A percentile compares a stretch with the other conserved stretches of the same genome.
Evolutionary conservation across 2,329 filamentous ascomycete species (phyloP).

Genomic region (Colletotrichum lentis): DNA sequence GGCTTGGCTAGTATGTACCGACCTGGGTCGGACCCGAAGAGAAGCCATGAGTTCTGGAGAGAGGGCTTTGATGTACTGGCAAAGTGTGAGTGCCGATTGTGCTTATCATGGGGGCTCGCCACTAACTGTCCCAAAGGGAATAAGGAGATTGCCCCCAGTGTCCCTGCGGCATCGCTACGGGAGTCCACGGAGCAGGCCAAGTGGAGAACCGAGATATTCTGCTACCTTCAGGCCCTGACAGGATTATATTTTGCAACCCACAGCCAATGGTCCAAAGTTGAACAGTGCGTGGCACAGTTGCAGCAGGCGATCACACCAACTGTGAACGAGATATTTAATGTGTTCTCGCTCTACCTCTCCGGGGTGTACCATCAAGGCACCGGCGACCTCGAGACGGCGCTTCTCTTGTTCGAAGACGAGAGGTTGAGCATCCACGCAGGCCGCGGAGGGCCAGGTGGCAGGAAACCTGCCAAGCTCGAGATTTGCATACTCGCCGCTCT

Average conservation of each 20-base stretch:
- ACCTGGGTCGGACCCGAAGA: constrained; percentile 41
- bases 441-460: constrained; percentile 48
- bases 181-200: constrained; percentile 66
- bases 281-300: constrained; percentile 63
- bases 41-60: constrained; percentile 50
- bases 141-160: constrained; percentile 45
- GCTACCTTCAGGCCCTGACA: constrained; percentile 75
- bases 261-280: constrained; percentile 74
- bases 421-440: constrained; percentile 63
- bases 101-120: background rate
- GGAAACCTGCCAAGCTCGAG: constrained; percentile 66
- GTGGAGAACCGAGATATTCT: constrained; percentile 72
- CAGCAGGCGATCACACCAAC: constrained; percentile 44
- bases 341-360: constrained; percentile 74
- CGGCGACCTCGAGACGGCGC: constrained; percentile 74
- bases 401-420: constrained; percentile 70
- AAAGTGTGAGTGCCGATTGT: constrained; percentile 51
- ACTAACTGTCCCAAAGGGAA: constrained; percentile 37
- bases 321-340: constrained; percentile 48
- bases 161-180: constrained; percentile 61
- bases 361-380: constrained; percentile 80
- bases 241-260: constrained; percentile 74
- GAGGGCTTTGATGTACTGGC: constrained; percentile 57
- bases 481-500: constrained; percentile 72
- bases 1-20: constrained; percentile 58